Conservation (phyloP, 176 grass and related monocot species). For the Ensete glaucum region DNA sequence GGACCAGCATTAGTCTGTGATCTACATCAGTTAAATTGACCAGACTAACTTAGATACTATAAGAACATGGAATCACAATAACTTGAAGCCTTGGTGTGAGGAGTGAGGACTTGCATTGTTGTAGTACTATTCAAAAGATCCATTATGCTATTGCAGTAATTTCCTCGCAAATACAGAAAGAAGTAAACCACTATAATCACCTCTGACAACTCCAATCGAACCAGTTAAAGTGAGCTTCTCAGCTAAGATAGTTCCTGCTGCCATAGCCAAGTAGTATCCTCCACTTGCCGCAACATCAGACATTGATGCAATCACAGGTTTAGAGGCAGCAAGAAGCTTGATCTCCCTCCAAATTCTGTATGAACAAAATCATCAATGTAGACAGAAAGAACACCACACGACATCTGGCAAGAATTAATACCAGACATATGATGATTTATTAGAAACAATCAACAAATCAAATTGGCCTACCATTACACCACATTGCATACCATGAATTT, state of each 20-base stretch:
- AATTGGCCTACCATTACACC: no score
- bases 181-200: conserved; percentile 29
- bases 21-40: background rate
- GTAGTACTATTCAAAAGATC: background rate
- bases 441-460: background rate
- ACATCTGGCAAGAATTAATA: conserved; percentile 7
- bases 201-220: conserved; percentile 95
- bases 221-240: conserved; percentile 94
- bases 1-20: no score
- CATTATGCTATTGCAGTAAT: background rate
- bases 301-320: conserved; percentile 95
- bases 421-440: background rate
- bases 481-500: background rate
- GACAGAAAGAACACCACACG: conserved; percentile 9
- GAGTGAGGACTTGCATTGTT: background rate
- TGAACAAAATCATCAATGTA: conserved; percentile 21
- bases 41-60: background rate
- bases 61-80: background rate
- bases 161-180: conserved; percentile 15
- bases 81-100: background rate
- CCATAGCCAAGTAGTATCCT: conserved; percentile 97
- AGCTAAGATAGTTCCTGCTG: conserved; percentile 74
- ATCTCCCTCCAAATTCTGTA: conserved; percentile 99
- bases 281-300: conserved; percentile 95
- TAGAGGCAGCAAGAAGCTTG: conserved; percentile 64